These are phyloP conservation scores for Vitis hybrid DNA, from an alignment of 177 flowering plant species.

Conservation along the genomic window DNA sequence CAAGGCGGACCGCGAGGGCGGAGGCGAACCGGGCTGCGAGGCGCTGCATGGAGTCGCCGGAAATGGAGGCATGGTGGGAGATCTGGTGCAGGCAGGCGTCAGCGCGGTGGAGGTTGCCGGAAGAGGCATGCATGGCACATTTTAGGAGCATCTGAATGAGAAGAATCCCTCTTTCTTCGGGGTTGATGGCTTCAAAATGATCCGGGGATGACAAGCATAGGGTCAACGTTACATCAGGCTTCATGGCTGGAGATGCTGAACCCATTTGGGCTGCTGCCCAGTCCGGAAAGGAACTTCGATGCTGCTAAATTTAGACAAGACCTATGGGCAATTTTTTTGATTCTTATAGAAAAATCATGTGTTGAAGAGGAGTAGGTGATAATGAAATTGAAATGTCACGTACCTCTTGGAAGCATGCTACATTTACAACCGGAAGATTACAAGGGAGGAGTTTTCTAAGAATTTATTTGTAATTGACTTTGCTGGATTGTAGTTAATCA, in stretches of 20 bases:
- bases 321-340: neutral
- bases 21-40: slow-evolving; percentile 35
- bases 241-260: slow-evolving; percentile 15
- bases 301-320: neutral
- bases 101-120: slow-evolving; percentile 42
- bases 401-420: slow-evolving; percentile 3
- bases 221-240: slow-evolving; percentile 22
- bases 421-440: slow-evolving; percentile 1
- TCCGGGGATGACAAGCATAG: slow-evolving; percentile 19
- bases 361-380: slow-evolving; percentile 9
- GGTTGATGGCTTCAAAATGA: slow-evolving; percentile 17
- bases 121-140: slow-evolving; percentile 36
- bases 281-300: neutral
- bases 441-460: neutral
- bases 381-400: neutral
- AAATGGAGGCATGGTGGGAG: slow-evolving; percentile 34
- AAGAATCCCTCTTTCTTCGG: slow-evolving; percentile 37
- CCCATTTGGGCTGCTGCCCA: slow-evolving; percentile 13
- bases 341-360: slow-evolving; percentile 1
- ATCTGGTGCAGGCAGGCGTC: slow-evolving; percentile 35
- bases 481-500: no score
- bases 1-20: slow-evolving; percentile 34
- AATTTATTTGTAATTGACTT: no score
- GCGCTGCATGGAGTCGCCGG: slow-evolving; percentile 51
- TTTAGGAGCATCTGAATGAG: slow-evolving; percentile 39